Conservation (phyloP, 192 early-diverging fungal genomes). For the Allomyces macrogynus region DNA sequence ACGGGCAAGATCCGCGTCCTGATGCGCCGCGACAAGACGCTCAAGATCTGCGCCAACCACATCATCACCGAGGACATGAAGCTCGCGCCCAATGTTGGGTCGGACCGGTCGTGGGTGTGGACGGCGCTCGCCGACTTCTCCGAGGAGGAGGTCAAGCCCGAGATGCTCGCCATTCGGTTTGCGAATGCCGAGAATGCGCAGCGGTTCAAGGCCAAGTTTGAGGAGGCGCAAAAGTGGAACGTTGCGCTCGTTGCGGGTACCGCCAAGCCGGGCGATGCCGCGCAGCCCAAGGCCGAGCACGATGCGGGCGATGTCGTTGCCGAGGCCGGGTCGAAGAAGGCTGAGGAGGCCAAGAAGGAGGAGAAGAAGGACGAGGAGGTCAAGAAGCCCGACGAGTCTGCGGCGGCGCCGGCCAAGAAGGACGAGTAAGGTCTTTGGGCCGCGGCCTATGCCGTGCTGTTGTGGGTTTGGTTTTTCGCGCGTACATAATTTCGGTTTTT, state of each 20-base stretch:
- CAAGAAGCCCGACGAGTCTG: constrained; percentile 9
- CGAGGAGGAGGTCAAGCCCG: constrained; percentile 61
- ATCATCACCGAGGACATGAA: constrained; percentile 69
- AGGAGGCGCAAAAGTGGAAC: constrained; percentile 42
- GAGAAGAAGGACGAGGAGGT: constrained; percentile 9
- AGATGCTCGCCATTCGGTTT: constrained; percentile 88
- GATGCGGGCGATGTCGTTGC: neutral
- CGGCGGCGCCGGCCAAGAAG: no score
- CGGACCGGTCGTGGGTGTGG: constrained; percentile 99
- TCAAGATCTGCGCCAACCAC: constrained; percentile 99
- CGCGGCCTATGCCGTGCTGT: no score
- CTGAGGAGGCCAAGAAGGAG: constrained; percentile 2
- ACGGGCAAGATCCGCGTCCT: constrained; percentile 74
- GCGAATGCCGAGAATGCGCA: constrained; percentile 83
- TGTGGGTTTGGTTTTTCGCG: no score
- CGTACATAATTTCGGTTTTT: no score
- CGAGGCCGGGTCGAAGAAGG: constrained; percentile 13
- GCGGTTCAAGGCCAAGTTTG: constrained; percentile 77
- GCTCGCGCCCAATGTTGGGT: constrained; percentile 84
- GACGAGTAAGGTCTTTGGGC: no score
- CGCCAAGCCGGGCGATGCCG: neutral
- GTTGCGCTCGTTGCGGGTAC: constrained; percentile 12
- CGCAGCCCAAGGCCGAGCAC: neutral
- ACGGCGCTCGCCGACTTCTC: constrained; percentile 73
- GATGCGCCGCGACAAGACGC: constrained; percentile 97